Base-by-base conservation (phyloP, 2,329 filamentous ascomycete genomes). In the Cordyceps sp. region DNA sequence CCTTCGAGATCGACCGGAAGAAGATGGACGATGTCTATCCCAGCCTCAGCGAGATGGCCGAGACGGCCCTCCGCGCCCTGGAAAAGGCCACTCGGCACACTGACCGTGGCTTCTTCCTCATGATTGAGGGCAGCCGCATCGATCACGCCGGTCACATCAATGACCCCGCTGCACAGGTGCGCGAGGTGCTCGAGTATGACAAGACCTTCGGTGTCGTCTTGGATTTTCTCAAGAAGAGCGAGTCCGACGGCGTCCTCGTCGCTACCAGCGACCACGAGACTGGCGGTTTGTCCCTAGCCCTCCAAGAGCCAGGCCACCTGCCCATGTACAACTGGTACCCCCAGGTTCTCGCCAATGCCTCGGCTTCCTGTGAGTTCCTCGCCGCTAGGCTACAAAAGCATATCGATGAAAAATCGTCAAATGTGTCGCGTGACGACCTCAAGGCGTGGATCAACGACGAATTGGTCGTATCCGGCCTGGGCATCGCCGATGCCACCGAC, bases 41-140 rank as follows among this genome's bases (percentile, higher is more conserved):
- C 4, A 88, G 83, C 13, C 62, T 98, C 26, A 80, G 81, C 49
- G 86, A 94, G 55, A 96, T 94, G 85, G 73, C 88, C 8, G 66
- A 69, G 42, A 83, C 82, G 13, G 88, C 90, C 1, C 62, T 98
- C 38, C 72, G 67, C 12, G 75, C 82, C 2, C 69, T 98, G 17
- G 78, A 79, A 39, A 73, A 75, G 36, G 90, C 86, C 0, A 94
- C 90, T 0, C 65, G 71, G 47, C 65, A 86, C 47, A 84, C 72
- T 39, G 84, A 96, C 26, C 75, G 92, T 54, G 90, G 90, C 5
- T 98, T 96, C 64, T 98, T 98, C 58, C 64, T 98, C 44, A 93
- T 98, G 88, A 92, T 98, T 38, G 90, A 98, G 55, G 90, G 86
- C 5, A 93, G 83, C 45, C 70, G 90, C 26, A 96, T 98, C 45